Conservation (phyloP, 306 rosid species). For the Quercus parvula region DNA sequence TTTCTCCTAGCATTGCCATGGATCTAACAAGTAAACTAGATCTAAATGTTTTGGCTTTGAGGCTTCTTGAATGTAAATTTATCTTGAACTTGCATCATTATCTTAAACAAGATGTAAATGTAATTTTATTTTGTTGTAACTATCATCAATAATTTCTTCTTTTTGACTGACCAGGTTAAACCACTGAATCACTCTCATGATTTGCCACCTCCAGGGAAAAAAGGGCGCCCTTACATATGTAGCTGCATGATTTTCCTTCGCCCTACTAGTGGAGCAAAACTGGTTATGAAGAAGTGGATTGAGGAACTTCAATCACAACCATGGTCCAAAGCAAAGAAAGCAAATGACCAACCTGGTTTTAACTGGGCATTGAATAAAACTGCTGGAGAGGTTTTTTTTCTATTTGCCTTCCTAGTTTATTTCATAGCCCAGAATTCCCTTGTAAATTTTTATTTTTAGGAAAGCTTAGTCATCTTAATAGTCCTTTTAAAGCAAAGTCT, state of each 20-base stretch:
- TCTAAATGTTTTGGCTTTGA: neutral
- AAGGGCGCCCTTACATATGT: constrained; percentile 92
- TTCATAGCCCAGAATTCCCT: neutral
- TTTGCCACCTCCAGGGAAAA: constrained; percentile 94
- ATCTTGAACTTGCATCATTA: neutral
- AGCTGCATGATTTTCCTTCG: constrained; percentile 90
- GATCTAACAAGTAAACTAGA: neutral
- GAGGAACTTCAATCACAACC: constrained; percentile 77
- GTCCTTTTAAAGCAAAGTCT: neutral
- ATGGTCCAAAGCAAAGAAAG: constrained; percentile 74
- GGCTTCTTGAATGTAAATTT: neutral
- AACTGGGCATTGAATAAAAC: constrained; percentile 95
- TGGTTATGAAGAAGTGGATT: constrained; percentile 77
- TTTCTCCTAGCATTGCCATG: neutral
- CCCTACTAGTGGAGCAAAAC: constrained; percentile 70
- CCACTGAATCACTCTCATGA: constrained; percentile 84
- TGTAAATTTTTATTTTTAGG: too few relatives aligned
- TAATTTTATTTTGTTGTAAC: neutral
- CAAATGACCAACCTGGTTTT: constrained; percentile 95
- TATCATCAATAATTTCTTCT: constrained; percentile 15
- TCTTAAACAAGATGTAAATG: neutral
- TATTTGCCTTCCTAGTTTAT: constrained; percentile 13
- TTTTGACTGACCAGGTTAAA: constrained; percentile 62
- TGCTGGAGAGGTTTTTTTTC: constrained; percentile 58
- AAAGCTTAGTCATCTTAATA: constrained; percentile 7